Evolutionary conservation across 1,284 basidiomycete species (phyloP).

Genomic region (Ceratobasidium sp.): DNA sequence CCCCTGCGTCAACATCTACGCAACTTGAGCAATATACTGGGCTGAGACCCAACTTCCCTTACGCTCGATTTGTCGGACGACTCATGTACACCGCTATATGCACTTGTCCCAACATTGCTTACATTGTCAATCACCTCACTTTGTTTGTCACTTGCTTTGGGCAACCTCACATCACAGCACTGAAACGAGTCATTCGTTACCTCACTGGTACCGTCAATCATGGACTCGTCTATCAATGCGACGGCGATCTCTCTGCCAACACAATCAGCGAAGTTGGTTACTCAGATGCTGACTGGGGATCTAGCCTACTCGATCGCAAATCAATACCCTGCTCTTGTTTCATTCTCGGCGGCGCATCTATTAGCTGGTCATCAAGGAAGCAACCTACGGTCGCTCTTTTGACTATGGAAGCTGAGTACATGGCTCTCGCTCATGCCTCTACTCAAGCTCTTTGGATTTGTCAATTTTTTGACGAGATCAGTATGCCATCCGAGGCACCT

Average conservation of each 20-base stretch:
- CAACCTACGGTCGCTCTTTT: constrained; percentile 51
- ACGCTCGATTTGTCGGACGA: not conserved
- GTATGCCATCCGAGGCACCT: constrained; percentile 42
- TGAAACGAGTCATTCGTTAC: constrained; percentile 51
- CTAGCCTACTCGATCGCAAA: constrained; percentile 3
- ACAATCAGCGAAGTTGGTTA: not conserved
- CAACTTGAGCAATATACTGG: not conserved
- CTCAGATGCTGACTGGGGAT: constrained; percentile 32
- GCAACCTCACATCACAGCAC: constrained; percentile 49
- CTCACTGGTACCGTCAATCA: constrained; percentile 46
- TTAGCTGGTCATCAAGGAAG: constrained; percentile 53
- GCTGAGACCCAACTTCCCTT: not conserved
- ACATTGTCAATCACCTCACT: constrained; percentile 51
- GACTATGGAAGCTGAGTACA: constrained; percentile 54
- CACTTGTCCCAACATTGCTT: constrained; percentile 47
- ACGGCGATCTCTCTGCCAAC: not conserved
- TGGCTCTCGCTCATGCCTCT: constrained; percentile 49
- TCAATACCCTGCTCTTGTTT: constrained; percentile 47
- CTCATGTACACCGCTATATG: not conserved
- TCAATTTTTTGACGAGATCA: constrained; percentile 46
- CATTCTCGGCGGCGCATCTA: constrained; percentile 43
- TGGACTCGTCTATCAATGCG: not conserved
- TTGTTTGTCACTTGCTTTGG: constrained; percentile 51
- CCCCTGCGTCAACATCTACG: not conserved
- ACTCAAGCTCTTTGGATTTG: constrained; percentile 51